Evolutionary conservation across 2,329 filamentous ascomycete species (phyloP), one percentile per base, ranked within the genome.

Genomic region (Talaromyces sp.): DNA sequence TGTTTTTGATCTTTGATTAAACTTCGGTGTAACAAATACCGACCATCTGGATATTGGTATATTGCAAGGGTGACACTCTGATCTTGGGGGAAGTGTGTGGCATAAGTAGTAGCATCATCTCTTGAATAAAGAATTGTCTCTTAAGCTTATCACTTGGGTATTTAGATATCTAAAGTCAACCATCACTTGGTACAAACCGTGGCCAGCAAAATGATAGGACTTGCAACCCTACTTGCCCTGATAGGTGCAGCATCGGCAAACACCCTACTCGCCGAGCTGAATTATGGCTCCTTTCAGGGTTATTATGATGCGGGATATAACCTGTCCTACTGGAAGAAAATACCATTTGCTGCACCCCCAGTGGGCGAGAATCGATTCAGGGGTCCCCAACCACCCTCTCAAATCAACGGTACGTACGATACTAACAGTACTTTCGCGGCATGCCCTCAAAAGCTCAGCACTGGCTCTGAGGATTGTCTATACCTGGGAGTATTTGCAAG

Each of bases 291-390:
- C 22, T 50, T 50, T 7, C 22, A 50, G 47, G 47, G 47, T 10
- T 10, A 50, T 27, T 50, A 50, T 31, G 14, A 50, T 50, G 47
- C 7, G 6, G 24, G 16, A 2, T 50, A 50, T 70, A 86, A 87
- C 69, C 81, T 87, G 49, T 84, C 81, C 31, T 86, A 87, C 74
- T 88, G 82, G 75, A 83, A 82, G 67, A 87, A 84, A 69, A 87
- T 89, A 58, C 86, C 86, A 16, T 89, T 85, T 69, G 86, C 84
- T 5, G 84, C 85, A 13, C 84, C 87, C 1, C 86, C 87, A 14
- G 75, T 80, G 13, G 85, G 85, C 1, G 71, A 80, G 56, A 87
- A 88, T 69, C 82, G 86, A 5, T 89, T 89, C 70, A 82, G 86
- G 61, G 85, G 81, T 0, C 86, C 86, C 2, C 86, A 89, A 68